Conservation (phyloP, 768 basidiomycete genomes). For the Mycena sanguinolenta region DNA sequence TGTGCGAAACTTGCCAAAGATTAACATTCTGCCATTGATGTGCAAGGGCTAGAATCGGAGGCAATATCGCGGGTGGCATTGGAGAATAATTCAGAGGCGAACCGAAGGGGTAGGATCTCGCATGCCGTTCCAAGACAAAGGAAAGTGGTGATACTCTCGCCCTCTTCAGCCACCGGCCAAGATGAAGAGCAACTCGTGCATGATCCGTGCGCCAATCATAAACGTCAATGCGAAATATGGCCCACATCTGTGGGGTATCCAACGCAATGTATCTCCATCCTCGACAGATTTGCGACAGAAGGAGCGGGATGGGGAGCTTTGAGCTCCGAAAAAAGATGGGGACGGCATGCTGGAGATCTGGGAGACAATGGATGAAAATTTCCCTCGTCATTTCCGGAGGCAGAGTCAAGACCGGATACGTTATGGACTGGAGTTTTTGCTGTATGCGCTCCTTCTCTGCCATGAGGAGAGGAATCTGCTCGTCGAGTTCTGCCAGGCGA, state of each 20-base stretch:
- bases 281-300: constrained; percentile 6
- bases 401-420: constrained; percentile 1
- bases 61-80: not conserved
- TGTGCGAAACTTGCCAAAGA: not conserved
- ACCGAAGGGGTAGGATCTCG: too few species aligned
- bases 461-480: constrained; percentile 4
- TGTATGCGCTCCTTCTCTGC: constrained; percentile 7
- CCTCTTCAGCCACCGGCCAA: not conserved
- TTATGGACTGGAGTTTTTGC: not conserved
- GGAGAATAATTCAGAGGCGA: too few species aligned
- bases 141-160: not conserved
- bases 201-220: not conserved
- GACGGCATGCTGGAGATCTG: not conserved
- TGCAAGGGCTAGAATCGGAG: not conserved
- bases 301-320: not conserved
- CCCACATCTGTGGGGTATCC: constrained; percentile 4
- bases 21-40: constrained; percentile 6
- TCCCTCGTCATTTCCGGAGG: not conserved
- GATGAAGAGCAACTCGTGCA: not conserved
- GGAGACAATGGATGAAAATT: constrained; percentile 6
- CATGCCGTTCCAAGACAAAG: not conserved
- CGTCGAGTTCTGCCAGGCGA: constrained; percentile 11
- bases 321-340: not conserved
- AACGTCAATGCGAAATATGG: not conserved
- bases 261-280: constrained; percentile 13